A percentile compares a stretch with the other conserved stretches of the same genome.
Evolutionary conservation across 116 monocot species (phyloP).

Genomic region (Dioscorea cayenensis): DNA sequence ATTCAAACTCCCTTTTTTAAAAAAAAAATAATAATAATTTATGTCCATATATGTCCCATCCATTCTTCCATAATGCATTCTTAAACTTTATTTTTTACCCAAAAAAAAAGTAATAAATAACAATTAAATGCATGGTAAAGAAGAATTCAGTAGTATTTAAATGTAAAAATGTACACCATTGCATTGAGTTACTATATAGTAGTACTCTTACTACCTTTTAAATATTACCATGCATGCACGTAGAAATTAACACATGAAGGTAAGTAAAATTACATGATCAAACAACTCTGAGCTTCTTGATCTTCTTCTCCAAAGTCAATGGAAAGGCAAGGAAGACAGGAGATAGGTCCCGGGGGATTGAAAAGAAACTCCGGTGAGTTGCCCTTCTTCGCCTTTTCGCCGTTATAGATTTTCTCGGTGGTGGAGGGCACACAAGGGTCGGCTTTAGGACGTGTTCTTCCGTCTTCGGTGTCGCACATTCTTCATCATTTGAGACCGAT

Average conservation of each 20-base stretch:
- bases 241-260: not conserved
- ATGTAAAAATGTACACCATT: no score
- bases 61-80: no score
- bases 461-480: conserved; percentile 1
- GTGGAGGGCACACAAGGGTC: conserved; percentile 1
- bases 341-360: conserved; percentile 12
- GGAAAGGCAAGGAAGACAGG: conserved; percentile 13
- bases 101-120: no score
- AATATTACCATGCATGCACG: not conserved
- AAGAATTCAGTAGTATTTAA: no score
- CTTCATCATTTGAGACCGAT: not conserved
- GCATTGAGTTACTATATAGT: no score
- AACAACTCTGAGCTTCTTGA: conserved; percentile 14
- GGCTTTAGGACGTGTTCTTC: conserved; percentile 3
- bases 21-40: no score
- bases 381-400: conserved; percentile 2
- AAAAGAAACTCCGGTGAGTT: not conserved
- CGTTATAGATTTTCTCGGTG: conserved; percentile 4
- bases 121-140: no score
- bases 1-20: no score
- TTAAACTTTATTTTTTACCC: no score
- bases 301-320: conserved; percentile 5
- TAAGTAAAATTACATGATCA: conserved; percentile 2
- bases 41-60: no score
- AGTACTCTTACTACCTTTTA: not conserved